A percentile compares a stretch with the other conserved stretches of the same genome.
These are phyloP conservation scores for Phialemoniopsis sp. DNA, from an alignment of 2,329 filamentous ascomycete genomes.

Conservation along the genomic window DNA sequence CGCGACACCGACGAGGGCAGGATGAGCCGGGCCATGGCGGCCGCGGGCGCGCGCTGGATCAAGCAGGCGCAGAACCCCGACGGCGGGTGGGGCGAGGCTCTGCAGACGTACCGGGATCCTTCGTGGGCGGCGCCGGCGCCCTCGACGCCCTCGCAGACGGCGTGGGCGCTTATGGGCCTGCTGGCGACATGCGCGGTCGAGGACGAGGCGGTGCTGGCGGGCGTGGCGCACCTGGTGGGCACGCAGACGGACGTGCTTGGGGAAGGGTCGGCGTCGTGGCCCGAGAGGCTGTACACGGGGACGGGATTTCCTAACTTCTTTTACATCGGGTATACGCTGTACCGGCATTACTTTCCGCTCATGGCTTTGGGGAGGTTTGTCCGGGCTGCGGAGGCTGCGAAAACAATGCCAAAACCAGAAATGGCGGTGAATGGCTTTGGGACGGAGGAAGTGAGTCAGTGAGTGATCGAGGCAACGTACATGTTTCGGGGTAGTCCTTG, in stretches of 20 bases:
- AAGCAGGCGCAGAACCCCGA: slow-evolving; percentile 18
- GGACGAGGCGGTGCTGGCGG: neutral
- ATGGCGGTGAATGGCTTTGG: too few relatives aligned
- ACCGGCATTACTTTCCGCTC: slow-evolving; percentile 6
- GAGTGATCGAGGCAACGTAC: too few relatives aligned
- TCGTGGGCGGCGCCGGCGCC: slow-evolving; percentile 6
- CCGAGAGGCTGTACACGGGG: slow-evolving; percentile 1
- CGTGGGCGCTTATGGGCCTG: slow-evolving; percentile 24
- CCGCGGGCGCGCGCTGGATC: slow-evolving; percentile 14
- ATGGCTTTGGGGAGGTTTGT: slow-evolving; percentile 5
- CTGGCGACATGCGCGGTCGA: slow-evolving; percentile 6
- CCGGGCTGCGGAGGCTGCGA: neutral
- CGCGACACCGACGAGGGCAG: slow-evolving; percentile 1
- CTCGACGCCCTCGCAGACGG: slow-evolving; percentile 24
- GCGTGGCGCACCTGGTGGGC: neutral
- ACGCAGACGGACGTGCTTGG: slow-evolving; percentile 1
- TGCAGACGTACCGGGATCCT: slow-evolving; percentile 14
- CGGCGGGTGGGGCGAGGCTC: slow-evolving; percentile 24
- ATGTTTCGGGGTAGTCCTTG: too few relatives aligned
- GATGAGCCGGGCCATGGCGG: slow-evolving; percentile 2
- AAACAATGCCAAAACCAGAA: too few relatives aligned
- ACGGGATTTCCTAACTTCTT: slow-evolving; percentile 4
- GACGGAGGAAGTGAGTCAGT: too few relatives aligned
- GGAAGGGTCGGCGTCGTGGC: slow-evolving; percentile 3
- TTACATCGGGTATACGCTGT: slow-evolving; percentile 3